Base-by-base conservation (phyloP, 2,329 filamentous ascomycete genomes). In the Sordariomycetes sp. region DNA sequence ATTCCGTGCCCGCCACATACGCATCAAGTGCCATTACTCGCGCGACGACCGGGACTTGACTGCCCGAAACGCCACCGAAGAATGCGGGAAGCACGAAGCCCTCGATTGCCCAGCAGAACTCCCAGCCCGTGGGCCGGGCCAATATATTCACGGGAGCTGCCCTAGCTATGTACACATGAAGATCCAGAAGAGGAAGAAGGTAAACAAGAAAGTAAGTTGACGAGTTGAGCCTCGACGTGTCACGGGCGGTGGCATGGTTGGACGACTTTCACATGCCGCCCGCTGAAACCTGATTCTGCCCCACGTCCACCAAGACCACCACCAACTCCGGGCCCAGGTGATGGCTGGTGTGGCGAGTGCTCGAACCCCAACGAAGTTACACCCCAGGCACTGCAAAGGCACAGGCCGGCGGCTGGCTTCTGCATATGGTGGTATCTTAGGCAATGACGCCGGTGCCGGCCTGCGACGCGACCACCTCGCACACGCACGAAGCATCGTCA, bases 401-500 rank as follows among this genome's bases (percentile, higher is more conserved):
- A 43, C 37, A 32, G 37, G 18, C 14, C 37, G 22, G 10, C 46
- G n/a, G 11, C 46, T 50, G 6, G 46, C 20, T 24, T 20, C 46
- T 20, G 3, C 18, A 14, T 3, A 16, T n/a, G 43, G 16, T n/a
- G 10, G 20, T n/a, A 12, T 10, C 22, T 35, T 57, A 35, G 3
- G 28, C 56, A 22, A 58, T 28, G 56, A 58, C 34, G 53, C 56
- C 50, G 35, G 58, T 58, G 40, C 63, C 63, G 20, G 63, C 63
- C 50, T 59, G 53, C 20, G 62, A 53, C 57, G 61, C 60, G 43
- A 64, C 52, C 10, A 62, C 54, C 40, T 22, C 53, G 57, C 62
- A 64, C 12, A 63, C 58, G 54, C 61, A 62, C 35, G 58, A 61
- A 16, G 60, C 63, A 28, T 61, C 58, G 24, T 67, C 68, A 10